phyloP scores from a whole-genome alignment of 306 rosid species.

The Pterocarpus santalinus region DNA sequence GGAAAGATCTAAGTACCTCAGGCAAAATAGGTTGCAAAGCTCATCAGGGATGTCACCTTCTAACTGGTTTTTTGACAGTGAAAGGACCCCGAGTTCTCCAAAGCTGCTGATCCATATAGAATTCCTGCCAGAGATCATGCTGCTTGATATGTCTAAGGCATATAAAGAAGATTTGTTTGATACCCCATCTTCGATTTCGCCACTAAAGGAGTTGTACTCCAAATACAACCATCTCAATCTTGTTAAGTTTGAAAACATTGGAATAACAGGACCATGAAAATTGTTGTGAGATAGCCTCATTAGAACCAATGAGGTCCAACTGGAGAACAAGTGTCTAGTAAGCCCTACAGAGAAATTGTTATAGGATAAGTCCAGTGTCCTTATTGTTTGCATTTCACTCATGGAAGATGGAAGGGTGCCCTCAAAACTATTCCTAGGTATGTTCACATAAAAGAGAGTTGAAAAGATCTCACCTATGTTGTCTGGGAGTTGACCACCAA shows the following conservation, averaged over 20 bases:
- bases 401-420: conserved; percentile 33
- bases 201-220: not conserved
- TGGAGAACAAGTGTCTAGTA: not conserved
- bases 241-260: not conserved
- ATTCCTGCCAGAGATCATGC: not conserved
- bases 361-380: not conserved
- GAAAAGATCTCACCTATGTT: conserved; percentile 1
- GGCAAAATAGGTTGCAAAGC: not conserved
- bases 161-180: not conserved
- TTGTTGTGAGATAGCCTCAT: conserved; percentile 27
- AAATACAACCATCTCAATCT: not conserved
- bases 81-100: not conserved
- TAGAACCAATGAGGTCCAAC: not conserved
- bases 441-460: not conserved
- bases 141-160: conserved; percentile 3
- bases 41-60: not conserved
- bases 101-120: not conserved
- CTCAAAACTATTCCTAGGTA: conserved; percentile 15
- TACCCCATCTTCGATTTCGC: not conserved
- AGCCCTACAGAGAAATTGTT: not conserved
- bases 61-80: not conserved
- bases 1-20: not conserved
- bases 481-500: conserved; percentile 11
- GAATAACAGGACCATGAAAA: not conserved
- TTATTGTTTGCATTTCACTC: not conserved